These are phyloP conservation scores for Strobilomyces echinocephalus DNA, from an alignment of 768 basidiomycete species.

Conservation along the genomic window DNA sequence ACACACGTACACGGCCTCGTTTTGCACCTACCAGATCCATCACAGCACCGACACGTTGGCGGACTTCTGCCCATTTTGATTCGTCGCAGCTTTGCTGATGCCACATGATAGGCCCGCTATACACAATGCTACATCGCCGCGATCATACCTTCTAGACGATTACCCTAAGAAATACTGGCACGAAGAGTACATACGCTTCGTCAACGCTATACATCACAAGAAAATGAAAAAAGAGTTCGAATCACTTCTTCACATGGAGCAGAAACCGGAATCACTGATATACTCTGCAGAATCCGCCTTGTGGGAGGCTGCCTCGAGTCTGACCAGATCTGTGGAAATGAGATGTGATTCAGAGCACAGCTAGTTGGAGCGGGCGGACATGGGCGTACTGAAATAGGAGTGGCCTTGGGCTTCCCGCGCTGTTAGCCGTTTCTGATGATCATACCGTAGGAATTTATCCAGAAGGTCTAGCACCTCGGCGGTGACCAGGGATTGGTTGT, in stretches of 20 bases:
- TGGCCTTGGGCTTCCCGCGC: conserved; percentile 64
- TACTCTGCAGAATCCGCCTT: conserved; percentile 39
- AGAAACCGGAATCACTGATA: conserved; percentile 48
- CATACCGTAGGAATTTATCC: conserved; percentile 63
- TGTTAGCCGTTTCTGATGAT: conserved; percentile 64
- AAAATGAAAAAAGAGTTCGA: not conserved
- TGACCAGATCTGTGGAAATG: conserved; percentile 39
- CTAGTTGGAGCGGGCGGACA: conserved; percentile 16
- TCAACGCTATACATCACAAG: not conserved
- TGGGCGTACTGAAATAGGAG: conserved; percentile 53
- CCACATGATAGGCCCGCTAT: conserved; percentile 14
- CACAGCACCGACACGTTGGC: conserved; percentile 28
- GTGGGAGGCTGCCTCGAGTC: conserved; percentile 42
- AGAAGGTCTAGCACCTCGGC: conserved; percentile 63
- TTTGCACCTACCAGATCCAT: conserved; percentile 9
- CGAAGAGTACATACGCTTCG: conserved; percentile 3
- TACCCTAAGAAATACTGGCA: conserved; percentile 6
- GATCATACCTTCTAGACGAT: conserved; percentile 9
- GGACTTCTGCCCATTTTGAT: conserved; percentile 12
- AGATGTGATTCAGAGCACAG: conserved; percentile 17
- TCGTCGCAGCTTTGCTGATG: conserved; percentile 6
- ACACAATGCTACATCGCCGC: conserved; percentile 14
- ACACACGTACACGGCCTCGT: conserved; percentile 32
- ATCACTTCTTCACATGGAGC: conserved; percentile 31
- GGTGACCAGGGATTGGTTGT: conserved; percentile 55